phyloP scores from a whole-genome alignment of 805 yeast genomes.

The Kodamaea kaohsiungensis region DNA sequence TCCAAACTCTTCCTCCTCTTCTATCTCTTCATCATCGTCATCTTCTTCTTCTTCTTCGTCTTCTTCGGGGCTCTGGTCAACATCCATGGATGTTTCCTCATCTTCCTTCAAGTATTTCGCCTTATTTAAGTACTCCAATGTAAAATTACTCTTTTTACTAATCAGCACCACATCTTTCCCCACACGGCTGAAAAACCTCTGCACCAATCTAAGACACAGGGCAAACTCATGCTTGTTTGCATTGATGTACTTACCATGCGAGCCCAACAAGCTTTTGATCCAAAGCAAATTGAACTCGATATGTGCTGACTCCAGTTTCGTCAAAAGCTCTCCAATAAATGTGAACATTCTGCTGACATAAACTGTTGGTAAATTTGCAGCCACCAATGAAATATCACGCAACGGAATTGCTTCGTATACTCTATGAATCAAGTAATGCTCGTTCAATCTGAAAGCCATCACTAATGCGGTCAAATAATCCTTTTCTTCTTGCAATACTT shows the following conservation, averaged over 20 bases:
- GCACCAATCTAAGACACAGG: conserved; percentile 66
- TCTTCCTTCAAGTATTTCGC: conserved; percentile 11
- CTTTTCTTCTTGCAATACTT: conserved; percentile 51
- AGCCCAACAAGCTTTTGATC: conserved; percentile 66
- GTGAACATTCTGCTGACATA: conserved; percentile 67
- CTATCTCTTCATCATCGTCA: conserved; percentile 18
- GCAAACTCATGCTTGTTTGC: conserved; percentile 61
- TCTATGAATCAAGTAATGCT: conserved; percentile 64
- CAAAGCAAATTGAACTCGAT: conserved; percentile 82
- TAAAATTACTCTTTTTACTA: conserved; percentile 54
- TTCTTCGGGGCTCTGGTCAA: neutral
- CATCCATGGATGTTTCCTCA: conserved; percentile 19
- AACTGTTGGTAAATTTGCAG: conserved; percentile 71
- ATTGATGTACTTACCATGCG: conserved; percentile 77
- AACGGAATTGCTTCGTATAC: conserved; percentile 74
- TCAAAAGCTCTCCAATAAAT: conserved; percentile 67
- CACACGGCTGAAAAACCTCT: conserved; percentile 69
- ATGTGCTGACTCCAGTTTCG: conserved; percentile 65
- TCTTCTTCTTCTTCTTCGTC: conserved; percentile 16
- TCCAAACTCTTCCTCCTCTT: conserved; percentile 20
- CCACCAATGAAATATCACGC: conserved; percentile 67
- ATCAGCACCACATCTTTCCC: conserved; percentile 71
- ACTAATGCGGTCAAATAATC: conserved; percentile 77
- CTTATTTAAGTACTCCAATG: conserved; percentile 50
- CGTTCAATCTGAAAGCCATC: conserved; percentile 93